Evolutionary conservation across 2,329 filamentous ascomycete species (phyloP).

Genomic region (Pestalotiopsis fici): DNA sequence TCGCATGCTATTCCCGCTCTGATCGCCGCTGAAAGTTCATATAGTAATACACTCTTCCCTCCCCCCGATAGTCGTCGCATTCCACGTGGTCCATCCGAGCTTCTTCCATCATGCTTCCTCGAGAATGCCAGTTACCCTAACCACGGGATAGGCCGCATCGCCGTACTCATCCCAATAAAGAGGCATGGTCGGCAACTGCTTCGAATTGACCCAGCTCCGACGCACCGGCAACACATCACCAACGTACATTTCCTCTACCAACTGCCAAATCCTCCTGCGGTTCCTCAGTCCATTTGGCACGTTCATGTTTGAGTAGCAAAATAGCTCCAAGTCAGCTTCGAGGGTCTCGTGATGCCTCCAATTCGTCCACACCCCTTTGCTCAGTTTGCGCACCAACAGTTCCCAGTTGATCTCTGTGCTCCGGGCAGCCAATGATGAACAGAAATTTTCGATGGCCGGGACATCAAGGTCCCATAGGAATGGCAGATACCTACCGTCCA

Average conservation of each 20-base stretch:
- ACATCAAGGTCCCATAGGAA: conserved; percentile 19
- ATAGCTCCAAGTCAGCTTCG: conserved; percentile 2
- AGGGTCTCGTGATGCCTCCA: conserved; percentile 12
- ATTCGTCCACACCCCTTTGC: conserved; percentile 11
- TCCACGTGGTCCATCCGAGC: neutral
- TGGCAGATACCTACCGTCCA: conserved; percentile 14
- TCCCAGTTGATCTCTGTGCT: conserved; percentile 18
- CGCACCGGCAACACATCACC: conserved; percentile 17
- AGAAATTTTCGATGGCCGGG: conserved; percentile 7
- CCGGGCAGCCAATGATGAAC: neutral
- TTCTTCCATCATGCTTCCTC: neutral
- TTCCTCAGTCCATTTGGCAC: conserved; percentile 18
- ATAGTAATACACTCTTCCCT: conserved; percentile 19
- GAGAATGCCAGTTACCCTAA: conserved; percentile 3
- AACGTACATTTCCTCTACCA: conserved; percentile 22
- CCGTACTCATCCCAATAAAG: conserved; percentile 20
- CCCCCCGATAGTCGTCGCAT: conserved; percentile 17
- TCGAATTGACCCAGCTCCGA: neutral
- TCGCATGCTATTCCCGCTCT: neutral
- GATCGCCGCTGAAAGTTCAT: neutral
- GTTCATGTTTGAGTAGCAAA: conserved; percentile 8
- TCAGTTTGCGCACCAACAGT: conserved; percentile 18
- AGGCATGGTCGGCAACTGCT: conserved; percentile 11
- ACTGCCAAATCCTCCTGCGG: conserved; percentile 19
- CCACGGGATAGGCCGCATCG: conserved; percentile 12